Evolutionary conservation across 163 green algal genomes (phyloP).

Genomic region (Trebouxia gelatinosa): DNA sequence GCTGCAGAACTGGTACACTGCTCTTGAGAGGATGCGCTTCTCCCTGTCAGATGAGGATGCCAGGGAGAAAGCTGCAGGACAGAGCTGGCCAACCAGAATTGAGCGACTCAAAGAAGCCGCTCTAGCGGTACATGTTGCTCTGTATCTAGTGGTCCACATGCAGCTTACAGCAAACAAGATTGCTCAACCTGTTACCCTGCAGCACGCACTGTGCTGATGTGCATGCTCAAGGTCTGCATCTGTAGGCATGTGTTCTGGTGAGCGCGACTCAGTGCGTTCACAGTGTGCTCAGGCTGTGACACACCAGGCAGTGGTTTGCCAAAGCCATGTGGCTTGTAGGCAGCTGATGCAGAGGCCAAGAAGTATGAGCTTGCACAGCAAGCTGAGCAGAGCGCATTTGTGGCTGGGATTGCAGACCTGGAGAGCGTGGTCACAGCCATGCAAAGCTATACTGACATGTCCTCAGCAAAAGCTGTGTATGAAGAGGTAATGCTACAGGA

Average conservation of each 20-base stretch:
- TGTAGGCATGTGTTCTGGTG: too few relatives aligned
- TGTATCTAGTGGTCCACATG: background rate
- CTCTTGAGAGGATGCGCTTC: constrained; percentile 63
- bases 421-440: constrained; percentile 46
- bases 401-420: constrained; percentile 48
- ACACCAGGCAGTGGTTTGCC: too few relatives aligned
- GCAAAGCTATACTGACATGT: constrained; percentile 58
- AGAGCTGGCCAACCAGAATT: constrained; percentile 62
- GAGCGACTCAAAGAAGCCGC: constrained; percentile 49
- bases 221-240: background rate
- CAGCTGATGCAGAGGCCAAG: constrained; percentile 10
- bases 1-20: constrained; percentile 68
- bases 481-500: too few relatives aligned
- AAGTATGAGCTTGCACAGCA: constrained; percentile 17
- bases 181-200: background rate
- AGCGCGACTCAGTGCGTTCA: too few relatives aligned
- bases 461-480: constrained; percentile 58
- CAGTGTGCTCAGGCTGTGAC: too few relatives aligned
- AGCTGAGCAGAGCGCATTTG: constrained; percentile 68
- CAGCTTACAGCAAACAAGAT: background rate
- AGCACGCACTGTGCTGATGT: background rate
- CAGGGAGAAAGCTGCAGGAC: constrained; percentile 53
- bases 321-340: background rate
- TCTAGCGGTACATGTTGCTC: background rate
- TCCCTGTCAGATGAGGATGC: constrained; percentile 71